phyloP scores from a whole-genome alignment of 441 rosid genomes.

The Corymbia calophylla region DNA sequence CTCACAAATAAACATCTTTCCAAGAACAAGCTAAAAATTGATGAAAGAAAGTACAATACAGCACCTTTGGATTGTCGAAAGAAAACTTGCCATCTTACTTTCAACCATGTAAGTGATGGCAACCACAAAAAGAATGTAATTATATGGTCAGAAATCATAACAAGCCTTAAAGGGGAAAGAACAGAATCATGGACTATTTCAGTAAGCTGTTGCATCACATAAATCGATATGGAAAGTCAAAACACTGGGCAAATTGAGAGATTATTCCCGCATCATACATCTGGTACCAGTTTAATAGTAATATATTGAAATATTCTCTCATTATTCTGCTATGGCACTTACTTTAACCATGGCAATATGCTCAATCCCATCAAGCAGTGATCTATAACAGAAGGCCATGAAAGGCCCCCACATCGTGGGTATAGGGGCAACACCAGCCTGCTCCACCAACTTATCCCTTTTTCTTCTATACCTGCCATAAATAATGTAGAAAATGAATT shows the following conservation, averaged over 20 bases:
- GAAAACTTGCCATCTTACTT: background rate
- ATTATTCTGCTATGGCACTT: conserved; percentile 3
- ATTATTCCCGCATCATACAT: background rate
- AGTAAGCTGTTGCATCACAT: background rate
- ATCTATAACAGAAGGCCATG: conserved; percentile 50
- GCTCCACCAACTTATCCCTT: conserved; percentile 54
- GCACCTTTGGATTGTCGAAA: background rate
- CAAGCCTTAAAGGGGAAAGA: background rate
- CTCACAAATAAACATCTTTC: background rate
- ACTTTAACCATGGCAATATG: conserved; percentile 78
- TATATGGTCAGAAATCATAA: background rate
- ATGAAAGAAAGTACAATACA: background rate
- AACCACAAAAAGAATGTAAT: background rate
- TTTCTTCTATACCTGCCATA: conserved; percentile 47
- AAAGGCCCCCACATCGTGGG: conserved; percentile 73
- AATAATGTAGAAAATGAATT: background rate
- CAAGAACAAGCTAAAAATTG: background rate
- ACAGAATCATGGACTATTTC: background rate
- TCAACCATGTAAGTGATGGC: background rate
- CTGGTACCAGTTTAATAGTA: background rate
- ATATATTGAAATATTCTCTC: background rate
- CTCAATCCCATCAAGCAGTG: conserved; percentile 60
- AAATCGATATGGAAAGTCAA: background rate
- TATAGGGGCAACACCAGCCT: conserved; percentile 40
- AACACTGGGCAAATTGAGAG: background rate